These are phyloP conservation scores for Aegilops sharonensis DNA, from an alignment of 176 grass and related monocot genomes.

Conservation along the genomic window DNA sequence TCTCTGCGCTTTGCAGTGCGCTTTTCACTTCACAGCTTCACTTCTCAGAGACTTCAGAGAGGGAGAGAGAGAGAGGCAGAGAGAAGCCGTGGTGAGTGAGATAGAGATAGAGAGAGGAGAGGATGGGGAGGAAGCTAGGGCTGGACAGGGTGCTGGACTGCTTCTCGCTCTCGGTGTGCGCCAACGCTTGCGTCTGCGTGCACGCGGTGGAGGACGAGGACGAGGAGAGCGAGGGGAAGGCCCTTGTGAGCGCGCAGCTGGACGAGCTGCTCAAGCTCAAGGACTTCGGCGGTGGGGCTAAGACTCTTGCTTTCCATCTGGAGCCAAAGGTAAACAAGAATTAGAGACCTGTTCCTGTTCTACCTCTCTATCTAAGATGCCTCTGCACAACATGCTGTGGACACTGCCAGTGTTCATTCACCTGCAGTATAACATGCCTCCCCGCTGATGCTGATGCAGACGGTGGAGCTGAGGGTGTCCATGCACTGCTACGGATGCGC, in stretches of 20 bases:
- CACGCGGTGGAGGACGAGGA: constrained; percentile 50
- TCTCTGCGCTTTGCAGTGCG: background rate
- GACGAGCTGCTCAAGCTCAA: constrained; percentile 77
- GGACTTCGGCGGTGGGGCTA: constrained; percentile 56
- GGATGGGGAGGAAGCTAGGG: constrained; percentile 56
- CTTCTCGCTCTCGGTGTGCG: constrained; percentile 65
- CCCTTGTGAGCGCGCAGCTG: constrained; percentile 69
- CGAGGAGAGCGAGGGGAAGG: constrained; percentile 55
- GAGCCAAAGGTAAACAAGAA: constrained; percentile 71
- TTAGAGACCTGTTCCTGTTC: background rate
- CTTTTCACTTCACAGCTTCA: background rate
- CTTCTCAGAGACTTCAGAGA: background rate
- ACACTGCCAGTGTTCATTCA: background rate
- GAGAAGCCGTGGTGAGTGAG: background rate
- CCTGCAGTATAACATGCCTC: background rate
- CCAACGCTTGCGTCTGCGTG: constrained; percentile 67
- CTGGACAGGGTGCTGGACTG: constrained; percentile 76
- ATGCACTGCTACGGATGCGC: constrained; percentile 96
- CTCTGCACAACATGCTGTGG: constrained; percentile 15
- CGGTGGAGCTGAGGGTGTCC: constrained; percentile 85
- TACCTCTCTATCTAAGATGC: background rate
- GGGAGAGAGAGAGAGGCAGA: background rate
- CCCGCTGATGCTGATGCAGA: constrained; percentile 44
- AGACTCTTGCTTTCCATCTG: constrained; percentile 88
- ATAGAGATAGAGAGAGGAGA: background rate